Evolutionary conservation across 176 grass and related monocot species (phyloP).

Genomic region (Alloteropsis semialata): DNA sequence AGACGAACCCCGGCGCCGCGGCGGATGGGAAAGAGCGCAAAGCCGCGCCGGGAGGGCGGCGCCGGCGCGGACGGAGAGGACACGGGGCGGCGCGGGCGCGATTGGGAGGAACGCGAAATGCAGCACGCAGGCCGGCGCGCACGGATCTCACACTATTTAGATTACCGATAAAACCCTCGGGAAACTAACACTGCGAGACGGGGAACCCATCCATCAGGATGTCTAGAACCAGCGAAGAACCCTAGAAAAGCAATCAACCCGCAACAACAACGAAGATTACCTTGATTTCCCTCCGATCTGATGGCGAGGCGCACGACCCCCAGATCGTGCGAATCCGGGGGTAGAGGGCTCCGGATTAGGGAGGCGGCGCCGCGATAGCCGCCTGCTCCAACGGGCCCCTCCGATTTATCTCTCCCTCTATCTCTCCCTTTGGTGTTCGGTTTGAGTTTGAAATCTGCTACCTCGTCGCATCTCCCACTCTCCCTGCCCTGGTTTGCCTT

Average conservation of each 20-base stretch:
- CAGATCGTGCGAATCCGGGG: constrained; percentile 1
- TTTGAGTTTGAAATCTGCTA: constrained; percentile 16
- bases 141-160: background rate
- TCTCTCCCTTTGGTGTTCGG: background rate
- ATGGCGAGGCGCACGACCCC: background rate
- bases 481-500: background rate
- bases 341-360: background rate
- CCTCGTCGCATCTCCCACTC: background rate
- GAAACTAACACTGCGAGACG: background rate
- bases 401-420: background rate
- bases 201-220: background rate
- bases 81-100: background rate
- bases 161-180: background rate
- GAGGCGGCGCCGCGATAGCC: background rate
- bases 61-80: background rate
- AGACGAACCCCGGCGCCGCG: background rate
- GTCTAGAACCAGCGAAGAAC: background rate
- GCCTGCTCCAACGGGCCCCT: background rate
- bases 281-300: background rate
- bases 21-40: background rate
- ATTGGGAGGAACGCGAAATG: background rate
- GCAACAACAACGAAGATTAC: background rate
- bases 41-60: background rate
- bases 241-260: background rate
- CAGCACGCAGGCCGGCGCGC: background rate